Evolutionary conservation across 495 filamentous ascomycete genomes (phyloP).

Genomic region (Tuber magnatum): DNA sequence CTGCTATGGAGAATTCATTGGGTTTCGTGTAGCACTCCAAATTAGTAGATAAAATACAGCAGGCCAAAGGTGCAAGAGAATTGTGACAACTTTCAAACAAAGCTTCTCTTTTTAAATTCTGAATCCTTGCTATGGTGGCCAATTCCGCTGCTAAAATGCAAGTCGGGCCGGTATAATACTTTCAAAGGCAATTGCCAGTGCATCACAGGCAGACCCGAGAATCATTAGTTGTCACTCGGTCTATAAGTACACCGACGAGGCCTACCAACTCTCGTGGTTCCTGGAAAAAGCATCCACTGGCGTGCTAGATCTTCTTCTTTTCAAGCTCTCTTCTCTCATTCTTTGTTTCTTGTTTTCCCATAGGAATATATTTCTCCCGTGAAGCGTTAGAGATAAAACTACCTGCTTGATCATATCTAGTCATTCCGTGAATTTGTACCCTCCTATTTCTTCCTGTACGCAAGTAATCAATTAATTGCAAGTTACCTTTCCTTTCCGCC

Average conservation of each 20-base stretch:
- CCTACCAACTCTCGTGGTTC: not conserved
- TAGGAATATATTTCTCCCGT: not conserved
- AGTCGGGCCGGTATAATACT: too few species aligned
- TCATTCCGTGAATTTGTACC: not conserved
- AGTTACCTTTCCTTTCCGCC: not conserved
- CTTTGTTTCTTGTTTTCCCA: not conserved
- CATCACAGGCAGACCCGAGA: too few species aligned
- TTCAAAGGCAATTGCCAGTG: too few species aligned
- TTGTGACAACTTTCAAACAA: too few species aligned
- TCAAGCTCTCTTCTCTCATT: not conserved
- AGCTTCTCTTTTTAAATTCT: too few species aligned
- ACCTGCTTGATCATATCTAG: not conserved
- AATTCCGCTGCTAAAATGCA: too few species aligned
- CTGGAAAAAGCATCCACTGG: not conserved
- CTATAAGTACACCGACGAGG: not conserved
- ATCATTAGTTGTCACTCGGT: not conserved
- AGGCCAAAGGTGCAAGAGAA: too few species aligned
- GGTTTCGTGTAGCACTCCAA: too few species aligned
- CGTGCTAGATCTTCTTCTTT: not conserved
- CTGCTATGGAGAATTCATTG: too few species aligned
- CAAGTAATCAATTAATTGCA: not conserved
- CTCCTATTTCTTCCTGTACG: not conserved
- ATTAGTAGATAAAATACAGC: too few species aligned
- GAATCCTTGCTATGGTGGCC: too few species aligned
- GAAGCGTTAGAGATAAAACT: not conserved